These are phyloP conservation scores for Macadamia tetraphylla DNA, from an alignment of 164 flowering plant species.

Conservation along the genomic window DNA sequence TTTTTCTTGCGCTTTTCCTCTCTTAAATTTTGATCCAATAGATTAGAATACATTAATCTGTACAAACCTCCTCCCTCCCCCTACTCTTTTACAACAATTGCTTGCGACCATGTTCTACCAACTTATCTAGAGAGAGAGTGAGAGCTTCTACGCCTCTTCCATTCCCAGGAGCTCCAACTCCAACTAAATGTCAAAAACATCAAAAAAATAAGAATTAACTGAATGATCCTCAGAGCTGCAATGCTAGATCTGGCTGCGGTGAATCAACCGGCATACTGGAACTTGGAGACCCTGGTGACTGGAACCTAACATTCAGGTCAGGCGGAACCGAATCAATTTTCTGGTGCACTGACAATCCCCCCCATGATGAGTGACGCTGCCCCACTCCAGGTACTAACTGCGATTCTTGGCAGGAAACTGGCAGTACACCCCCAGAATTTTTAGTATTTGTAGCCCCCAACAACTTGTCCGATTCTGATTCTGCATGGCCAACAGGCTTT, in stretches of 20 bases:
- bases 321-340: slow-evolving; percentile 42
- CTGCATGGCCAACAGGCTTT: slow-evolving; percentile 4
- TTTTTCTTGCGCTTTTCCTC: background rate
- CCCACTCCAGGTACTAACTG: slow-evolving; percentile 7
- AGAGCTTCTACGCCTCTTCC: background rate
- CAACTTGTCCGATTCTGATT: slow-evolving; percentile 11
- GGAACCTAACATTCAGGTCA: slow-evolving; percentile 50
- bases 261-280: slow-evolving; percentile 36
- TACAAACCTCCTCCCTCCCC: slow-evolving; percentile 13
- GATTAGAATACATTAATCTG: slow-evolving; percentile 28
- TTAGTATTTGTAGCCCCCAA: slow-evolving; percentile 14
- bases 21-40: background rate
- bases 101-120: slow-evolving; percentile 1
- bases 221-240: slow-evolving; percentile 46
- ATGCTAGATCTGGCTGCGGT: slow-evolving; percentile 58
- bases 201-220: slow-evolving; percentile 9
- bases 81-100: slow-evolving; percentile 17
- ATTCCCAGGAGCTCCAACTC: slow-evolving; percentile 8
- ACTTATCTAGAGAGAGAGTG: background rate
- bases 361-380: slow-evolving; percentile 21
- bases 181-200: slow-evolving; percentile 35
- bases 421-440: slow-evolving; percentile 11
- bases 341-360: slow-evolving; percentile 19
- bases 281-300: slow-evolving; percentile 47
- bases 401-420: slow-evolving; percentile 13